Evolutionary conservation across 495 filamentous ascomycete species (phyloP).

Genomic region (Acidomyces sp.): DNA sequence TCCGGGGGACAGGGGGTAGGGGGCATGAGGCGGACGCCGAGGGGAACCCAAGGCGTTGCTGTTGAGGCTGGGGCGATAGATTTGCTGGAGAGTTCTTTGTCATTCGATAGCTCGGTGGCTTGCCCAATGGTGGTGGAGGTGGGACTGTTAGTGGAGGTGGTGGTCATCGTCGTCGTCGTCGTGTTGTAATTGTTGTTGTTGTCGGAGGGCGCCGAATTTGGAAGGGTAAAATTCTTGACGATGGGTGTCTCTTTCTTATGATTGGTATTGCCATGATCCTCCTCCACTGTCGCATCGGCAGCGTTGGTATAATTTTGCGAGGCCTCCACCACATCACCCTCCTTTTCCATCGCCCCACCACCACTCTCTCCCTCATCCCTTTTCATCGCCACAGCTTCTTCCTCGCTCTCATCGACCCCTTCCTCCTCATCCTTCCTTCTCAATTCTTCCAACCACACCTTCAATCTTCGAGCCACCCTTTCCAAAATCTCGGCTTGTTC

Average conservation of each 20-base stretch:
- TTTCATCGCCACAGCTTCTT: neutral
- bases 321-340: neutral
- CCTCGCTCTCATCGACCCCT: no score
- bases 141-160: neutral
- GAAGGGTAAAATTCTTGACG: neutral
- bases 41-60: constrained; percentile 5
- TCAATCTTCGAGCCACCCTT: constrained; percentile 5
- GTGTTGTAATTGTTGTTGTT: neutral
- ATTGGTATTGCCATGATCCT: neutral
- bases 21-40: constrained; percentile 14
- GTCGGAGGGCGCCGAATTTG: neutral
- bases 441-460: neutral
- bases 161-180: neutral
- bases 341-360: neutral
- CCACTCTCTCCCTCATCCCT: neutral
- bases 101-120: neutral
- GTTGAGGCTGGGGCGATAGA: neutral
- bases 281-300: neutral
- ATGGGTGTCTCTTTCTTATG: constrained; percentile 7
- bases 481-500: constrained; percentile 12
- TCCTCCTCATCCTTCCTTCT: neutral
- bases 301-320: neutral
- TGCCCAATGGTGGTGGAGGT: no score
- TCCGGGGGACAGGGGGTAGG: neutral
- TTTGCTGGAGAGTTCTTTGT: neutral